Conservation (phyloP, 805 yeast species). For the Osmozyma mogii region DNA sequence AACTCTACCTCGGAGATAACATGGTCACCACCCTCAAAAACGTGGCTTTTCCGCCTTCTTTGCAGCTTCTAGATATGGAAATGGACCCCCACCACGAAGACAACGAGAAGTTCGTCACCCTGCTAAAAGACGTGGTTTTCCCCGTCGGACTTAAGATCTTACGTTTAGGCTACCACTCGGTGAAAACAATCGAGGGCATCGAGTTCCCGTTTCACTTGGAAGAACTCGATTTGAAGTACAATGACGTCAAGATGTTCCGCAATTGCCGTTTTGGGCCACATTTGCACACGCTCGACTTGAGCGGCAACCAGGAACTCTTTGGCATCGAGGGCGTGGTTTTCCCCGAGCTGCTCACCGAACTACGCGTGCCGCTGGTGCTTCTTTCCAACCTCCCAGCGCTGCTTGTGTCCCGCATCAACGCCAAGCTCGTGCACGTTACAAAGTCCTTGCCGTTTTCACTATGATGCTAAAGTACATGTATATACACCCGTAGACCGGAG, state of each 20-base stretch:
- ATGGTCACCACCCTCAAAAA: constrained; percentile 37
- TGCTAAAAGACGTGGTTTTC: constrained; percentile 33
- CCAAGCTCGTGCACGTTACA: constrained; percentile 20
- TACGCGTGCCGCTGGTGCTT: constrained; percentile 28
- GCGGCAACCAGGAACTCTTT: constrained; percentile 34
- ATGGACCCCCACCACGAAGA: constrained; percentile 35
- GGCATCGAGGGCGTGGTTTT: constrained; percentile 29
- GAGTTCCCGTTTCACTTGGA: constrained; percentile 31
- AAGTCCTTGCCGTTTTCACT: constrained; percentile 18
- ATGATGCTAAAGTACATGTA: not conserved
- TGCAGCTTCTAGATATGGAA: constrained; percentile 34
- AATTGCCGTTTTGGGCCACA: constrained; percentile 30
- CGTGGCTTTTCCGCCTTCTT: constrained; percentile 30
- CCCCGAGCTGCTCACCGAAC: constrained; percentile 32
- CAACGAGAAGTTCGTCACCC: constrained; percentile 34
- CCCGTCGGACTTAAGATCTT: constrained; percentile 29
- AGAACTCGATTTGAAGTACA: constrained; percentile 28
- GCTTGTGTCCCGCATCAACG: constrained; percentile 34
- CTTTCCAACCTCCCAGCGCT: constrained; percentile 28
- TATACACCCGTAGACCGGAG: not conserved
- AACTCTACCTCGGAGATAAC: constrained; percentile 35
- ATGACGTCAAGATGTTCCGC: constrained; percentile 30
- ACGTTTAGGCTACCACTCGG: constrained; percentile 32
- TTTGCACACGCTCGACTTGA: constrained; percentile 27
- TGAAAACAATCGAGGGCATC: constrained; percentile 28